Base-by-base conservation (phyloP, 371 early-diverging fungal genomes). In the Cladochytrium tenue region DNA sequence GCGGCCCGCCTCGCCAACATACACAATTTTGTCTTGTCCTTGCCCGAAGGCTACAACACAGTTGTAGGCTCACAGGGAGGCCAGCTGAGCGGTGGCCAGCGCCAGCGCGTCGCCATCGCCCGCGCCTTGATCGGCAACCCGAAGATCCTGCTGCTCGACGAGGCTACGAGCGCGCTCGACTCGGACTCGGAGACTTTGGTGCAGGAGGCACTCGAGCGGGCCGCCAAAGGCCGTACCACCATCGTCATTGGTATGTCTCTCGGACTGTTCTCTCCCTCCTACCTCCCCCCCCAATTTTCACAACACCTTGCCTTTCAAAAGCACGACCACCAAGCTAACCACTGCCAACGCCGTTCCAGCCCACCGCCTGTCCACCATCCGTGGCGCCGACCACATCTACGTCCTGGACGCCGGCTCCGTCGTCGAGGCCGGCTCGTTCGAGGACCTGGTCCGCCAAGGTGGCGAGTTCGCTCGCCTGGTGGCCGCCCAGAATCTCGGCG, bases 31-130 rank as follows among this genome's bases (percentile, higher is more conserved):
- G 61, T 81, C 50, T 50, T 25, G 1, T 31, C 36, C 0, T 53
- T 78, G 81, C 53, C 76, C 5, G 67, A 72, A 0, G n/a, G 89
- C 15, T 95, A 93, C 74, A 83, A 93, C 56, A 95, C 95, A 1
- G 3, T 66, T 17, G 81, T 78, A 5, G 81, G 81, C 15, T 59
- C 58, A 10, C 70, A 72, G 51, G 81, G 78, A n/a, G 71, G 72
- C 0, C 74, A 77, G 62, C 66, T 83, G 2, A 68, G 68, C 15
- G 83, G 83, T 3, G 83, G 83, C 7, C 81, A 83, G 62, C 81
- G 80, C 62, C 81, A 81, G 64, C 63, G 81, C 3, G 69, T 83
- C 50, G 81, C 82, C 27, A 84, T 84, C 63, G 84, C 84, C 0
- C 66, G 84, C 1, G 84, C 84, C 0, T 63, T 81, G 36, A 73